phyloP scores from a whole-genome alignment of 352 stramenopile species.

The Phytopythium oedochilum region DNA sequence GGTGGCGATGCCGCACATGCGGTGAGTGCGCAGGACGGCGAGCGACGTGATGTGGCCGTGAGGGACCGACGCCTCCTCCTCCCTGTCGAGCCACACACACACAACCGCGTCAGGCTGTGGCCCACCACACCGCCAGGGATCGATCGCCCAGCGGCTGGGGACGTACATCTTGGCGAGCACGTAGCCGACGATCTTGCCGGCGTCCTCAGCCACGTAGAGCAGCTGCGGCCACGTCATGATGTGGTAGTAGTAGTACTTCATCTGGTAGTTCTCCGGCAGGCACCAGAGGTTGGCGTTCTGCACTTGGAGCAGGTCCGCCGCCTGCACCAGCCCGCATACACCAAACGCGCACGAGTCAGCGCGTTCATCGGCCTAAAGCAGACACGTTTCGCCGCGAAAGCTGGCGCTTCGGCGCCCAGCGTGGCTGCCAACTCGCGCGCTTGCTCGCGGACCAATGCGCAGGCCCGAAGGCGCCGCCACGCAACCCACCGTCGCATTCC shows the following conservation, averaged over 20 bases:
- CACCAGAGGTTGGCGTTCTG: conserved; percentile 99
- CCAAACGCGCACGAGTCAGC: too few species aligned
- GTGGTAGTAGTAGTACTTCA: conserved; percentile 99
- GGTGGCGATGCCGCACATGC: conserved; percentile 96
- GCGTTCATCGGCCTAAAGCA: neutral
- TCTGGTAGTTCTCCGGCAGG: conserved; percentile 99
- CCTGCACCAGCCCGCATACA: conserved; percentile 49
- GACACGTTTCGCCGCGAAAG: too few species aligned
- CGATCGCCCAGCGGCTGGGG: neutral
- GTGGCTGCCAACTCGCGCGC: too few species aligned
- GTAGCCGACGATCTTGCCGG: conserved; percentile 99
- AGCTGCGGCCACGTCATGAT: conserved; percentile 99
- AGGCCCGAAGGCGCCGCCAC: neutral
- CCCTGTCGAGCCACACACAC: conserved; percentile 24
- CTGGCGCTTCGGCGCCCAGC: too few species aligned
- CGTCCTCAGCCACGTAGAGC: conserved; percentile 97
- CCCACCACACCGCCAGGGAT: neutral
- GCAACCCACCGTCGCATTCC: conserved; percentile 89
- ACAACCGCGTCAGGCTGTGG: too few species aligned
- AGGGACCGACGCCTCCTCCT: conserved; percentile 79
- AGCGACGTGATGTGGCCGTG: conserved; percentile 99
- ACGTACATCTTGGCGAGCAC: conserved; percentile 99
- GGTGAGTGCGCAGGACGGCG: conserved; percentile 95
- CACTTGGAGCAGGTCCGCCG: conserved; percentile 97
- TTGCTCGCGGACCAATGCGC: too few species aligned